Evolutionary conservation across 1,139 yeast species (phyloP).

Genomic region (Scheffersomyces cryptocercus): DNA sequence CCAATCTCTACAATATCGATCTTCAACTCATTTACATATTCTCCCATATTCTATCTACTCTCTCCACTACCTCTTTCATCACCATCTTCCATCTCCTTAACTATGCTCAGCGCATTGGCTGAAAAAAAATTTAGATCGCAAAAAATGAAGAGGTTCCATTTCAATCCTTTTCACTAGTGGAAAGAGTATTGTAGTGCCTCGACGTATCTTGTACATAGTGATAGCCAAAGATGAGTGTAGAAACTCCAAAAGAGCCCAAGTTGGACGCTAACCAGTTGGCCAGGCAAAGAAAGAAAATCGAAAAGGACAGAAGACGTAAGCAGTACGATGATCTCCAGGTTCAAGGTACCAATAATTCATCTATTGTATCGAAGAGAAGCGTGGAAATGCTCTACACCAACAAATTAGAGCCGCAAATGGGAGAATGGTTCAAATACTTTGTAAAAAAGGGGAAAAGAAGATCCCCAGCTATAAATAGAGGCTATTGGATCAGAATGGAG

Average conservation of each 20-base stretch:
- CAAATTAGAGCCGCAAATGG: slow-evolving; percentile 37
- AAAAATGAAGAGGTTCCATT: neutral
- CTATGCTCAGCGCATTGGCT: neutral
- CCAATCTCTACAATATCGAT: too few relatives aligned
- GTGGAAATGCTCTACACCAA: slow-evolving; percentile 66
- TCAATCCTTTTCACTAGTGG: neutral
- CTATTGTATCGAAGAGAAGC: slow-evolving; percentile 80
- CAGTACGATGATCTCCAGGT: slow-evolving; percentile 62
- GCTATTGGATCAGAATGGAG: slow-evolving; percentile 82
- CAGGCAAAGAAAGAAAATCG: slow-evolving; percentile 39
- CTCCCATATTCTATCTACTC: too few relatives aligned
- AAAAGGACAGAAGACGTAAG: slow-evolving; percentile 49
- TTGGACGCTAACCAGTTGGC: slow-evolving; percentile 19
- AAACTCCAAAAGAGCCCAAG: slow-evolving; percentile 2
- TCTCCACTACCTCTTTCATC: too few relatives aligned
- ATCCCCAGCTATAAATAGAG: slow-evolving; percentile 80
- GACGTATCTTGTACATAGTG: too few relatives aligned
- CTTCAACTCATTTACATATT: too few relatives aligned
- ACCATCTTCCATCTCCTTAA: neutral
- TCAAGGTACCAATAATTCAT: slow-evolving; percentile 82
- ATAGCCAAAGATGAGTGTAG: too few relatives aligned
- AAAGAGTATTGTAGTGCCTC: too few relatives aligned
- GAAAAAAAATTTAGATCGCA: too few relatives aligned
- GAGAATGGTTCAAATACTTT: slow-evolving; percentile 55
- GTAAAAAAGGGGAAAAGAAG: slow-evolving; percentile 69